phyloP scores from a whole-genome alignment of 2,329 filamentous ascomycete species.

The Fusarium albosuccineum region DNA sequence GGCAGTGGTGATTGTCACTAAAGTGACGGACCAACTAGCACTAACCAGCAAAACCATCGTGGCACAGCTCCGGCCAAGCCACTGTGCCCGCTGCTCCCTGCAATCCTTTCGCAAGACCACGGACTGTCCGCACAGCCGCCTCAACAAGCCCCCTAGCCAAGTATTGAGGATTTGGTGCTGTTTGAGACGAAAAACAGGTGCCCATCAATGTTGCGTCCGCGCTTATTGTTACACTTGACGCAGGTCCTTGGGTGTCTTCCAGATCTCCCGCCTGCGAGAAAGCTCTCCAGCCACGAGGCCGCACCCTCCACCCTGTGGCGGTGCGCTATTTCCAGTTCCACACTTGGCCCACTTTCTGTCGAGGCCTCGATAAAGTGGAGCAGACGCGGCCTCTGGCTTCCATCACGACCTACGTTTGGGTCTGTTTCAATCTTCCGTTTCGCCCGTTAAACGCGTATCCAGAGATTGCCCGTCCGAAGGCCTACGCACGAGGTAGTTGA shows the following conservation, averaged over 20 bases:
- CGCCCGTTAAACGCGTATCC: constrained; percentile 1
- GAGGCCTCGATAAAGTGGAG: constrained; percentile 20
- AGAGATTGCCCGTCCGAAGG: background rate
- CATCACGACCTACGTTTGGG: constrained; percentile 29
- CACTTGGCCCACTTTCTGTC: constrained; percentile 29
- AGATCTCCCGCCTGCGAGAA: background rate
- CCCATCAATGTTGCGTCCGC: constrained; percentile 9
- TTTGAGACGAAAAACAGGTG: constrained; percentile 6
- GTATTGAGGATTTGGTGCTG: background rate
- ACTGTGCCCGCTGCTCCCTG: constrained; percentile 29
- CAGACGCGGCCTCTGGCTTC: constrained; percentile 40
- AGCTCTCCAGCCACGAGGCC: constrained; percentile 29
- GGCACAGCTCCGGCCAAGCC: constrained; percentile 45
- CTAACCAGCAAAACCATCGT: constrained; percentile 33
- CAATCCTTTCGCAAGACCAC: constrained; percentile 24
- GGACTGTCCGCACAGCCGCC: constrained; percentile 37
- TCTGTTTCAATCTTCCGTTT: constrained; percentile 33
- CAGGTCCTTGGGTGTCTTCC: constrained; percentile 1
- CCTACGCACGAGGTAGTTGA: too few species aligned
- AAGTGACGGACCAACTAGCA: constrained; percentile 15
- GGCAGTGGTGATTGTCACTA: constrained; percentile 49
- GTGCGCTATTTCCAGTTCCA: constrained; percentile 36
- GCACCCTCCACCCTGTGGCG: constrained; percentile 20
- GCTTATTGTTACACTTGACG: constrained; percentile 25
- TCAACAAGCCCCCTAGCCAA: constrained; percentile 2